Evolutionary conservation across 75 land plant species (phyloP).

Genomic region (Cupressus sempervirens): DNA sequence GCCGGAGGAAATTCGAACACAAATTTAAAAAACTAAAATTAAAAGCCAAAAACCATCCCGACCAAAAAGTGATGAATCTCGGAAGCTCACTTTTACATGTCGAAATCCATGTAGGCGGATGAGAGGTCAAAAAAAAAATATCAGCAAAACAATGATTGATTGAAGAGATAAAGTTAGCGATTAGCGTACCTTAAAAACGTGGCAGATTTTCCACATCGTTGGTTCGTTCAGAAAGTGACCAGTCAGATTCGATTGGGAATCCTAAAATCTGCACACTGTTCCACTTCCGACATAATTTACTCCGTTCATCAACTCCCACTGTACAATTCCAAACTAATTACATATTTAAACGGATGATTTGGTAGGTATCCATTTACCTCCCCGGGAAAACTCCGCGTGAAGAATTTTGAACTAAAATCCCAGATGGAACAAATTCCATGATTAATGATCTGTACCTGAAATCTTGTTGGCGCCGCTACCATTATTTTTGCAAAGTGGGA

Average conservation of each 20-base stretch:
- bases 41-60: no score
- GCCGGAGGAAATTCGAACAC: no score
- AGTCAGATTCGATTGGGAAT: neutral
- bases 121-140: neutral
- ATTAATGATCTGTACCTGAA: no score
- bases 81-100: neutral
- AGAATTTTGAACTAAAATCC: neutral
- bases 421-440: neutral
- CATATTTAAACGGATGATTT: neutral
- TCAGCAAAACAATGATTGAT: neutral
- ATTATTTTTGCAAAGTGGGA: neutral
- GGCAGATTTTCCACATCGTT: neutral
- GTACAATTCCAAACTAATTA: neutral
- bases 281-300: no score
- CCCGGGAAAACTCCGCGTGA: no score
- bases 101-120: neutral
- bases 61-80: slow-evolving; percentile 4
- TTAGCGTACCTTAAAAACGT: slow-evolving; percentile 9
- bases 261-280: neutral
- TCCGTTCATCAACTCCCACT: neutral
- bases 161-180: neutral
- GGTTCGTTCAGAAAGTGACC: neutral
- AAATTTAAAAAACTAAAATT: neutral
- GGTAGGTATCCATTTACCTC: neutral
- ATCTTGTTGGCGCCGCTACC: no score